Percentiles rank a stretch among this genome's conserved stretches.
Evolutionary conservation across 495 filamentous ascomycete species (phyloP).

Genomic region (Aspergillus homomorphus): DNA sequence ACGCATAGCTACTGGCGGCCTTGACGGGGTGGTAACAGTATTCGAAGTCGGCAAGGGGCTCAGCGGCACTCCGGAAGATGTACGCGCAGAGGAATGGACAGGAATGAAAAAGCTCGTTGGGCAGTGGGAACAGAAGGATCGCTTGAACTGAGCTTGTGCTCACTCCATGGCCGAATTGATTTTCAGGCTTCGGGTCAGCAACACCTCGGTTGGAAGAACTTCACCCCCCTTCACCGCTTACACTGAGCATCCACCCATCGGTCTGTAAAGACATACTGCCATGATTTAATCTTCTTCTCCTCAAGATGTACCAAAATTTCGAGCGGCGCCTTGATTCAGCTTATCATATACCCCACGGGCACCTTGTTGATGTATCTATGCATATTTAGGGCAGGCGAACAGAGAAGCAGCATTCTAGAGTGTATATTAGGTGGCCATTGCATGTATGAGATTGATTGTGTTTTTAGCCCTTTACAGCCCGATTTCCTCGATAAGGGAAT

Average conservation of each 20-base stretch:
- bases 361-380: constrained; percentile 18
- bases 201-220: neutral
- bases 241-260: neutral
- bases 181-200: neutral
- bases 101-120: constrained; percentile 81
- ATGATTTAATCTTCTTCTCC: neutral
- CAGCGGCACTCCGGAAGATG: constrained; percentile 67
- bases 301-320: constrained; percentile 13
- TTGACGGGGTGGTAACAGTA: constrained; percentile 84
- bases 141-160: constrained; percentile 24
- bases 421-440: neutral
- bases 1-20: constrained; percentile 79
- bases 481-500: constrained; percentile 21
- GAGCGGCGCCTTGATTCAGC: constrained; percentile 12
- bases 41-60: constrained; percentile 90
- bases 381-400: constrained; percentile 14
- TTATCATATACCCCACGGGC: constrained; percentile 24
- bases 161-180: neutral
- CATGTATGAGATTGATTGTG: neutral
- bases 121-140: constrained; percentile 56
- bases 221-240: neutral
- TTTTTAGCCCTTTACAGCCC: neutral
- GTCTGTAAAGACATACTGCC: neutral
- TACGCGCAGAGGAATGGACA: constrained; percentile 84
- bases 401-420: constrained; percentile 6